These are phyloP conservation scores for Nakataea oryzae DNA, from an alignment of 2,329 filamentous ascomycete species.

Conservation along the genomic window DNA sequence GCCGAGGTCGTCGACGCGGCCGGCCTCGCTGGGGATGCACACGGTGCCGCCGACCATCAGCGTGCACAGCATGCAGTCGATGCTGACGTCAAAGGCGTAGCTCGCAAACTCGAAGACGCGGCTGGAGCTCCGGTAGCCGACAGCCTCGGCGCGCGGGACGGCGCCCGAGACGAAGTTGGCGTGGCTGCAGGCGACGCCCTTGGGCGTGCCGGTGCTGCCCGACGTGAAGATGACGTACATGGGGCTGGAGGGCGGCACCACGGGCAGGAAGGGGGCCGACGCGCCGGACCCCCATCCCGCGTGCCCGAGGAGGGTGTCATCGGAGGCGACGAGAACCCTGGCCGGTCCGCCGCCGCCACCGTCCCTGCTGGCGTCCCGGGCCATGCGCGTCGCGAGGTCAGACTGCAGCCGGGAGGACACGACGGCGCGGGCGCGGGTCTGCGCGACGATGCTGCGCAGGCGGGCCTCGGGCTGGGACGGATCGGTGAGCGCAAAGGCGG, in stretches of 20 bases:
- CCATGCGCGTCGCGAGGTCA: slow-evolving; percentile 6
- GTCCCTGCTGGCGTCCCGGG: slow-evolving; percentile 13
- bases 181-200: slow-evolving; percentile 26
- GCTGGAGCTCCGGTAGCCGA: slow-evolving; percentile 1
- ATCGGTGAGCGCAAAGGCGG: slow-evolving; percentile 13
- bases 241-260: background rate
- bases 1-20: slow-evolving; percentile 22
- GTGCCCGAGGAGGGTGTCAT: background rate
- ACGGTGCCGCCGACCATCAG: slow-evolving; percentile 25
- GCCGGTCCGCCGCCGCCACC: background rate
- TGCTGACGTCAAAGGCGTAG: slow-evolving; percentile 29
- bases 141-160: slow-evolving; percentile 17
- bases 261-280: background rate
- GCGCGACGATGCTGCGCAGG: slow-evolving; percentile 10
- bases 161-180: slow-evolving; percentile 20
- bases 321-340: background rate
- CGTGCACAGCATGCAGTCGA: slow-evolving; percentile 23
- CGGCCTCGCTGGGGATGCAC: slow-evolving; percentile 25
- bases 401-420: slow-evolving; percentile 8
- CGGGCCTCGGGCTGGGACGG: slow-evolving; percentile 11
- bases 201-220: slow-evolving; percentile 30
- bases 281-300: slow-evolving; percentile 2
- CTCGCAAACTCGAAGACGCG: slow-evolving; percentile 29
- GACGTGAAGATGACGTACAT: slow-evolving; percentile 32
- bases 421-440: slow-evolving; percentile 9